Evolutionary conservation across 768 basidiomycete species (phyloP), one percentile per base, ranked within the genome.

Genomic region (Amanita exitialis): DNA sequence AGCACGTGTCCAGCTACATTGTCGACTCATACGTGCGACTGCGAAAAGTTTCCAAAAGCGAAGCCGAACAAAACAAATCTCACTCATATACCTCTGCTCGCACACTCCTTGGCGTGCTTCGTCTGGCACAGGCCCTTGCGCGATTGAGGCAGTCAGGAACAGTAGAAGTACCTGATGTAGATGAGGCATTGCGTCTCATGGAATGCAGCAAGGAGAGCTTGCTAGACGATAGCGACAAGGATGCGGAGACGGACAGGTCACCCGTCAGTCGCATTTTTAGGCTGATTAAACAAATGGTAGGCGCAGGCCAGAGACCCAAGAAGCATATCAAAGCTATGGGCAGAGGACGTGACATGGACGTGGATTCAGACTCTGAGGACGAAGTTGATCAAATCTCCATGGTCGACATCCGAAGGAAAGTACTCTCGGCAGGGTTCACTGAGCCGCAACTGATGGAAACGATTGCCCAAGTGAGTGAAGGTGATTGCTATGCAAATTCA

Each of bases 161-260:
- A 2, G 96, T 98, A 36, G 82, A 82, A 44, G 80, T 83, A 51
- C 75, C 78, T 35, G 96, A 99, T 62, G 93, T 99, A 10, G 93
- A 98, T 61, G 96, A 98, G 67, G 96, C 96, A 2, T 72, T 99
- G 55, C 83, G 96, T 35, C 71, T 99, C 54, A 98, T 99, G 94
- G 91, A 93, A 53, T 91, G 89, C 58, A 91, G 88, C 69, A 99
- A 98, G 66, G 87, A 90, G 61, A 90, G 85, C 60, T 69, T 99
- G 58, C 74, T 82, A 49, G 90, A 94, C 41, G 90, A 90, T 9
- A 78, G 80, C 16, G 84, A 86, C 38, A 74, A 75, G 39, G 84
- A 81, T 30, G 68, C 70, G 25, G 85, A 86, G 30, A 72, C 73
- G 3, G 95, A 99, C 62, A 78, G 80, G 56, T 90, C 93, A 18